Evolutionary conservation across 2,329 filamentous ascomycete species (phyloP).

Genomic region (Macrophomina tecta): DNA sequence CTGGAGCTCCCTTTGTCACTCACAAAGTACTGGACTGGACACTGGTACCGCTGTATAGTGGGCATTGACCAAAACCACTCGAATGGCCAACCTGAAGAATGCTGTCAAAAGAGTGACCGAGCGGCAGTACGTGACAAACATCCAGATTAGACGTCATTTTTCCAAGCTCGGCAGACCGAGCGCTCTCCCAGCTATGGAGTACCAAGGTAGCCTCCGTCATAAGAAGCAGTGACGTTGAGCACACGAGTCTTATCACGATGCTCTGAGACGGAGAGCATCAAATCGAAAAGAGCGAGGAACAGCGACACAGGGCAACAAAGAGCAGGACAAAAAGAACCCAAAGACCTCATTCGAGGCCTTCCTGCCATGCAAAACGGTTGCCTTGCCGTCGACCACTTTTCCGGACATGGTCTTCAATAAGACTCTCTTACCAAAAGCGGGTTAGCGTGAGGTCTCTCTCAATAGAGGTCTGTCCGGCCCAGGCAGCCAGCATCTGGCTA

Average conservation of each 20-base stretch:
- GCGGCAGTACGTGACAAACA: too few species aligned
- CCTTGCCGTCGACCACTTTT: neutral
- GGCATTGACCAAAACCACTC: neutral
- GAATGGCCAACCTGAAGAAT: too few species aligned
- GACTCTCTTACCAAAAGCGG: neutral
- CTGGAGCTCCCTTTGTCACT: neutral
- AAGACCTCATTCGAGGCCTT: neutral
- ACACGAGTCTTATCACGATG: neutral
- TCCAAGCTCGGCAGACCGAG: too few species aligned
- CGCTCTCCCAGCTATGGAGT: too few species aligned
- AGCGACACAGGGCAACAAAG: neutral
- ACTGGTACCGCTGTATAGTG: too few species aligned
- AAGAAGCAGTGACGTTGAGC: neutral
- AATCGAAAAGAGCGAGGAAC: neutral
- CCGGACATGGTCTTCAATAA: conserved; percentile 36
- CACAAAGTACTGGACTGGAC: too few species aligned
- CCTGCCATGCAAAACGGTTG: neutral
- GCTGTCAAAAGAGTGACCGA: too few species aligned
- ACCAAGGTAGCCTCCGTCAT: neutral
- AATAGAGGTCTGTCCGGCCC: neutral
- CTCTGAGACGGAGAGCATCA: neutral
- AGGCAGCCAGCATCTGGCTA: neutral
- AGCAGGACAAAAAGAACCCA: neutral
- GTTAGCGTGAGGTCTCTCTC: neutral
- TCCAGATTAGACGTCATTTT: neutral